Conservation (phyloP, 2,329 filamentous ascomycete species). For the Lecanicillium sp. region DNA sequence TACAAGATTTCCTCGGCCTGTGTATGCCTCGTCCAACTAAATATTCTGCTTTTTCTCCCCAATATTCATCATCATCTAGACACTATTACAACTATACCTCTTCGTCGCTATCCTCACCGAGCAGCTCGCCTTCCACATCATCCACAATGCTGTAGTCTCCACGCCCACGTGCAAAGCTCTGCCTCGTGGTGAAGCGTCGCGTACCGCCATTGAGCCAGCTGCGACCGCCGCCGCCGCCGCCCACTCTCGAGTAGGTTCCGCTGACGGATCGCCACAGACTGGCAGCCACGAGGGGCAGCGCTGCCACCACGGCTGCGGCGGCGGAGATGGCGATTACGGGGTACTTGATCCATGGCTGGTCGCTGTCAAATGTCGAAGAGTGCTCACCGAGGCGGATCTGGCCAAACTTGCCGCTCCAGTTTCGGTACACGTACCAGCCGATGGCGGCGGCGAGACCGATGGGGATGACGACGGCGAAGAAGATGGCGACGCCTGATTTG, state of each 20-base stretch:
- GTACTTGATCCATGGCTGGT: conserved; percentile 72
- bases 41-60: conserved; percentile 1
- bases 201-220: conserved; percentile 49
- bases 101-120: conserved; percentile 91
- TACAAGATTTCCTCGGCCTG: too few species aligned
- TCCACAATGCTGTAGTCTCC: conserved; percentile 87
- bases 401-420: conserved; percentile 86
- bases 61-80: neutral
- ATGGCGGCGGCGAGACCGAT: conserved; percentile 61
- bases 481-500: conserved; percentile 64
- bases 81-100: conserved; percentile 45
- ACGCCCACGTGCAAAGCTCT: conserved; percentile 78
- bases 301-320: conserved; percentile 48
- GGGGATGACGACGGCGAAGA: conserved; percentile 77
- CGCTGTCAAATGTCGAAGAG: conserved; percentile 49
- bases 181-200: conserved; percentile 76
- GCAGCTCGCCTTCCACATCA: conserved; percentile 86
- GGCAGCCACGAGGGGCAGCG: conserved; percentile 62
- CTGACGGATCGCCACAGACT: conserved; percentile 63
- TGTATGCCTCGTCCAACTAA: too few species aligned
- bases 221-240: conserved; percentile 39
- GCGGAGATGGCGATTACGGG: conserved; percentile 69
- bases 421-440: conserved; percentile 79
- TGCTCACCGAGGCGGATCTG: conserved; percentile 82
- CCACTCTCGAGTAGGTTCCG: conserved; percentile 42